phyloP scores from a whole-genome alignment of 1,284 basidiomycete genomes.

The Marasmius oreades region DNA sequence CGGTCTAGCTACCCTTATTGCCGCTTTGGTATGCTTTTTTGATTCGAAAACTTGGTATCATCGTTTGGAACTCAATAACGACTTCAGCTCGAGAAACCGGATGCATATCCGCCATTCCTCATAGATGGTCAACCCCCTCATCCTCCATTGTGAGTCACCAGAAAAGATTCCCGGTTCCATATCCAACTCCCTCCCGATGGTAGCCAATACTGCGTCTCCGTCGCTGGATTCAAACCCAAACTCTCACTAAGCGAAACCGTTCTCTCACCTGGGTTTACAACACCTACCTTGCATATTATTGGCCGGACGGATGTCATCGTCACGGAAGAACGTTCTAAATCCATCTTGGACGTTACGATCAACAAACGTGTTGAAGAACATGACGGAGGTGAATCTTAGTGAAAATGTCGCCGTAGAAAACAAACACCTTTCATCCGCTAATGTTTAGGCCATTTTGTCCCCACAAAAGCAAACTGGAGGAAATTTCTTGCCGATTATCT shows the following conservation, averaged over 20 bases:
- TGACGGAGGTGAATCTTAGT: conserved; percentile 56
- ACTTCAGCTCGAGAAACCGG: conserved; percentile 24
- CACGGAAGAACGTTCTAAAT: conserved; percentile 62
- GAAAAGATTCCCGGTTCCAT: conserved; percentile 9
- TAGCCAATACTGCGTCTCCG: conserved; percentile 67
- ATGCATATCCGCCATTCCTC: conserved; percentile 62
- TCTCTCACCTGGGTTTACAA: conserved; percentile 54
- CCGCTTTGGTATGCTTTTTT: conserved; percentile 54
- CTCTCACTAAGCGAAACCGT: conserved; percentile 51
- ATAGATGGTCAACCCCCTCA: conserved; percentile 61
- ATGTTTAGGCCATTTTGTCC: conserved; percentile 72
- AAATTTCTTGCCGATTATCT: conserved; percentile 61
- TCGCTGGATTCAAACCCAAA: conserved; percentile 62
- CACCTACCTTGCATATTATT: conserved; percentile 79
- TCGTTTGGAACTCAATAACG: neutral
- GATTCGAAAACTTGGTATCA: neutral
- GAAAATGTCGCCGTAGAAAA: neutral
- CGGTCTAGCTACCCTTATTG: conserved; percentile 70
- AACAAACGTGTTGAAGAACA: conserved; percentile 68
- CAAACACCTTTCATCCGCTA: neutral
- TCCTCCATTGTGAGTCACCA: conserved; percentile 59
- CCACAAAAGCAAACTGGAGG: conserved; percentile 71
- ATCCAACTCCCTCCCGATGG: neutral
- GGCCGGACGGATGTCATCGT: conserved; percentile 83
- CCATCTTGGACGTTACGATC: conserved; percentile 55